These are phyloP conservation scores for Pistacia atlantica DNA, from an alignment of 345 rosid genomes.

Conservation along the genomic window DNA sequence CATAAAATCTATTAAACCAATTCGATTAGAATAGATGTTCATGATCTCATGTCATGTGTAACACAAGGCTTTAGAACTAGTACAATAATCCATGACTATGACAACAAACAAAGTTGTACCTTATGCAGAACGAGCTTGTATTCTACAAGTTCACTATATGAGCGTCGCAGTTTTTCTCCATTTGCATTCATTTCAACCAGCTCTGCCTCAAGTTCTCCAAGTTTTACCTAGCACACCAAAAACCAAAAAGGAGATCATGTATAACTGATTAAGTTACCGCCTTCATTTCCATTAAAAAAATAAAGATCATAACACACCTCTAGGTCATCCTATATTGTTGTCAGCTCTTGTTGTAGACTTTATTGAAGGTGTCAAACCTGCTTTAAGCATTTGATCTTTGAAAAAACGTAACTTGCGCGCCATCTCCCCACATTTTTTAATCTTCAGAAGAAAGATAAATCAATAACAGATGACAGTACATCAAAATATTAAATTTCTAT, in stretches of 20 bases:
- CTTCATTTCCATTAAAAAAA: constrained; percentile 16
- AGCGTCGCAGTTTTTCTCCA: constrained; percentile 76
- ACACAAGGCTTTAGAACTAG: background rate
- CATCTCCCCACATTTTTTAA: constrained; percentile 94
- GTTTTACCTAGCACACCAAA: constrained; percentile 56
- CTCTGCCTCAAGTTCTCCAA: constrained; percentile 93
- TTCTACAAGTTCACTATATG: constrained; percentile 80
- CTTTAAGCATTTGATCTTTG: constrained; percentile 88
- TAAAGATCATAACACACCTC: constrained; percentile 51
- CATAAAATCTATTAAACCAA: background rate
- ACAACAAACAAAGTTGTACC: constrained; percentile 46
- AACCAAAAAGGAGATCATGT: background rate
- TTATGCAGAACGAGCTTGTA: constrained; percentile 83
- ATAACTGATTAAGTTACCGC: constrained; percentile 4
- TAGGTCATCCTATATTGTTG: constrained; percentile 70
- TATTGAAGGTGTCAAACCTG: constrained; percentile 54
- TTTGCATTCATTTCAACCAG: constrained; percentile 90
- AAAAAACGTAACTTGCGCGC: constrained; percentile 83
- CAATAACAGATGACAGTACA: background rate
- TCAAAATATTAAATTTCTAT: background rate
- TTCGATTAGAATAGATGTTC: background rate
- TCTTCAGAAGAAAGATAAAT: constrained; percentile 41
- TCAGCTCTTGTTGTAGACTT: constrained; percentile 41
- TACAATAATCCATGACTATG: background rate
- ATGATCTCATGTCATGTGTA: background rate